These are phyloP conservation scores for Pythium vanterpoolii DNA, from an alignment of 352 stramenopile species.

Conservation along the genomic window DNA sequence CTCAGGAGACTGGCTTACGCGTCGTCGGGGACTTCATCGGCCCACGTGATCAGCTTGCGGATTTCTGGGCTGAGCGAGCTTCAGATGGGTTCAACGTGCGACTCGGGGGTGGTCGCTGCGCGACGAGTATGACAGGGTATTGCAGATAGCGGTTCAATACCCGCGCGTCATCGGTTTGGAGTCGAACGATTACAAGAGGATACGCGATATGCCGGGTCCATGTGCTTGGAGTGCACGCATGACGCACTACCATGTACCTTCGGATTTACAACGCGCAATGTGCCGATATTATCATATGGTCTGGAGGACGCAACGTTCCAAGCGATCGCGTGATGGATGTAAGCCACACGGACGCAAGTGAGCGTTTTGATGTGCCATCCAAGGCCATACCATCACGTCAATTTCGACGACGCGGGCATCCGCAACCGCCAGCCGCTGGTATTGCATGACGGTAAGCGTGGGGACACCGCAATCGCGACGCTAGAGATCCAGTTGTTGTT, in stretches of 20 bases:
- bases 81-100: background rate
- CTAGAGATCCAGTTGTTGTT: no score
- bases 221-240: slow-evolving; percentile 6
- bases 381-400: no score
- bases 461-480: background rate
- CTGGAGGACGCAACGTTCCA: background rate
- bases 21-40: no score
- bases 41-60: background rate
- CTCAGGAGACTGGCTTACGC: no score
- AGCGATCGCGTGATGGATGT: no score
- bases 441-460: background rate
- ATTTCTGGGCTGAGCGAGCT: no score
- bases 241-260: slow-evolving; percentile 12
- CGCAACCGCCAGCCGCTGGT: background rate
- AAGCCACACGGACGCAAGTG: no score
- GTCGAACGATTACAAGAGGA: slow-evolving; percentile 4
- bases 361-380: no score
- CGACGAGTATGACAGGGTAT: slow-evolving; percentile 8
- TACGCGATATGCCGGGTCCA: background rate
- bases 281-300: no score
- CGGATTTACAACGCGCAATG: background rate
- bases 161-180: background rate
- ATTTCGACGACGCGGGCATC: background rate
- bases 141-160: background rate
- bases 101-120: background rate